Base-by-base conservation (phyloP, 2,329 filamentous ascomycete genomes). In the Fusarium brevicatenulatum region DNA sequence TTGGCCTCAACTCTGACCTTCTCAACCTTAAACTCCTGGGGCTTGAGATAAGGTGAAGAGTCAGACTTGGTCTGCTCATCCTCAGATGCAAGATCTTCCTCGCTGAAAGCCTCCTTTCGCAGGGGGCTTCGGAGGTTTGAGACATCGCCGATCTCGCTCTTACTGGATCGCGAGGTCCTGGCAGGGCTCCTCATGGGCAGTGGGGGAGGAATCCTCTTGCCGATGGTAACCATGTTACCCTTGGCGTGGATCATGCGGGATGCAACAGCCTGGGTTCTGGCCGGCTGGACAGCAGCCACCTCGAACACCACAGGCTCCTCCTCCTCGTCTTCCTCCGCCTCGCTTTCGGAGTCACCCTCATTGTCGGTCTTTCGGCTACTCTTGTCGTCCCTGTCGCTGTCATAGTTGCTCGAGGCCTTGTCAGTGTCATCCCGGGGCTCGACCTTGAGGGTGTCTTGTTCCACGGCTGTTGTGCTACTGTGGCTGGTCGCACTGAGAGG, bases 201-300 rank as follows among this genome's bases (percentile, higher is more conserved):
- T 13, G 93, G 91, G 4, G 95, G 95, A 2, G 94, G 90, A 3
- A 91, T 82, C 40, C 94, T 89, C 83, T 95, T 97, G 18, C 93
- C 91, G 66, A 98, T 97, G 50, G 90, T 95, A 34, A 98, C 93
- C 56, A 98, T 85, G 56, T 92, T 92, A 30, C 94, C 93, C 78
- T 93, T 92, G 43, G 90, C 92, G 36, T 88, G 87, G 63, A 95
- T 90, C 62, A 90, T 87, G 60, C 92, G 90, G 4, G 92, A 90
- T 5, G 89, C 87, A 53, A 90, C 84, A 44, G 90, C 88, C 58
- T 90, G 88, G 11, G 87, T 86, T 44, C 80, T 78, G 21, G 89
- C 83, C 21, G 87, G 87, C 68, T 89, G 86, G 25, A 87, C 85
- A 21, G 89, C 85, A 9, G 87, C 90, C 58, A 93, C 88, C 76